Evolutionary conservation across 1,284 basidiomycete species (phyloP).

Genomic region (Pseudozyma sp.): DNA sequence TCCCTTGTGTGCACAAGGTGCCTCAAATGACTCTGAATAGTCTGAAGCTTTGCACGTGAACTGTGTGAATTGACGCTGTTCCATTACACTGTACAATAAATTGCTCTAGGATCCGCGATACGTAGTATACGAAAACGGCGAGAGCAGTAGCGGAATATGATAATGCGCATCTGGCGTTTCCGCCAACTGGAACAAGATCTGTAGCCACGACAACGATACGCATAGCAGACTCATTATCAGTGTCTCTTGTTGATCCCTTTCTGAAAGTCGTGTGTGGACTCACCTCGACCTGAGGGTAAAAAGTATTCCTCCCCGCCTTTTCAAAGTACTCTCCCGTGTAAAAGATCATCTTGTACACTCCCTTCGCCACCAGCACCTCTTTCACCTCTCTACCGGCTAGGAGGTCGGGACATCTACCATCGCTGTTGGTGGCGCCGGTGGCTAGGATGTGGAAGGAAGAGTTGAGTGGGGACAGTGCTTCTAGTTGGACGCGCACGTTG

Average conservation of each 20-base stretch:
- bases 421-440: conserved; percentile 78
- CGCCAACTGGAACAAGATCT: conserved; percentile 59
- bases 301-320: conserved; percentile 75
- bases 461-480: conserved; percentile 29
- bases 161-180: conserved; percentile 73
- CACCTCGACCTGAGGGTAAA: conserved; percentile 90
- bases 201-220: not conserved
- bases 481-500: conserved; percentile 40
- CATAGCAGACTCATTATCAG: too few relatives aligned
- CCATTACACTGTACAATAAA: not conserved
- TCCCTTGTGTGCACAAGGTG: too few relatives aligned
- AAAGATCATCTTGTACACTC: conserved; percentile 84
- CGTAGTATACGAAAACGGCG: conserved; percentile 90
- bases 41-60: too few relatives aligned
- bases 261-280: conserved; percentile 22
- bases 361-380: conserved; percentile 70
- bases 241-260: too few relatives aligned
- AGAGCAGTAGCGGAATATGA: conserved; percentile 89
- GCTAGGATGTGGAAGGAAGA: conserved; percentile 38
- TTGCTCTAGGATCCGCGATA: conserved; percentile 76
- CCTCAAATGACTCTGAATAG: too few relatives aligned
- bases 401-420: conserved; percentile 83
- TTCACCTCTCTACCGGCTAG: conserved; percentile 72
- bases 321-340: conserved; percentile 85
- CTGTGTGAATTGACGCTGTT: too few relatives aligned